Evolutionary conservation across 1,139 yeast species (phyloP).

Genomic region (Candida sp.): DNA sequence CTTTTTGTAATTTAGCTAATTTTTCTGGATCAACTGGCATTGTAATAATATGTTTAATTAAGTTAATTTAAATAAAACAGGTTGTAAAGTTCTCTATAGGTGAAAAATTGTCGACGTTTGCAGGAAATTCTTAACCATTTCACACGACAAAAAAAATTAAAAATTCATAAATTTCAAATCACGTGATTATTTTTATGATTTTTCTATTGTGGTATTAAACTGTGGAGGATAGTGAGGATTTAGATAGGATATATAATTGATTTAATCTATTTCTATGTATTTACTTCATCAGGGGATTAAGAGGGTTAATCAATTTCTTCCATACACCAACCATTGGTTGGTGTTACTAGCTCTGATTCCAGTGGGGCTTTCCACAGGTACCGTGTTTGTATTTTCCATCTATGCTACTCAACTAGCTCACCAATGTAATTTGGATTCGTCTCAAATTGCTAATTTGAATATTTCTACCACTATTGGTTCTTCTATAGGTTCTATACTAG

Average conservation of each 20-base stretch:
- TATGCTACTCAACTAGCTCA: conserved; percentile 32
- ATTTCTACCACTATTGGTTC: conserved; percentile 30
- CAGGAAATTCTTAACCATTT: not conserved
- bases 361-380: conserved; percentile 31
- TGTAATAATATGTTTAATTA: conserved; percentile 8
- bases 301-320: conserved; percentile 18
- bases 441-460: conserved; percentile 26
- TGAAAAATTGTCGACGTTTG: conserved; percentile 20
- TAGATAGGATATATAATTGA: too few species aligned
- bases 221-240: too few species aligned
- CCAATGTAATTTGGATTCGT: conserved; percentile 23
- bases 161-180: too few species aligned
- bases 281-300: conserved; percentile 13
- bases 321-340: conserved; percentile 27
- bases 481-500: conserved; percentile 28
- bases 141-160: conserved; percentile 6
- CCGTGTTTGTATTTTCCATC: conserved; percentile 31
- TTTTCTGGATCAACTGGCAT: conserved; percentile 90
- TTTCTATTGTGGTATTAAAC: not conserved
- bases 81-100: not conserved
- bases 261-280: too few species aligned
- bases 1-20: conserved; percentile 79
- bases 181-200: too few species aligned
- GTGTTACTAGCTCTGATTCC: conserved; percentile 23
- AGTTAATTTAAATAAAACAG: conserved; percentile 1